A percentile compares a stretch with the other conserved stretches of the same genome.
Evolutionary conservation across 2,329 filamentous ascomycete genomes (phyloP).

Genomic region (Truncatella angustata): DNA sequence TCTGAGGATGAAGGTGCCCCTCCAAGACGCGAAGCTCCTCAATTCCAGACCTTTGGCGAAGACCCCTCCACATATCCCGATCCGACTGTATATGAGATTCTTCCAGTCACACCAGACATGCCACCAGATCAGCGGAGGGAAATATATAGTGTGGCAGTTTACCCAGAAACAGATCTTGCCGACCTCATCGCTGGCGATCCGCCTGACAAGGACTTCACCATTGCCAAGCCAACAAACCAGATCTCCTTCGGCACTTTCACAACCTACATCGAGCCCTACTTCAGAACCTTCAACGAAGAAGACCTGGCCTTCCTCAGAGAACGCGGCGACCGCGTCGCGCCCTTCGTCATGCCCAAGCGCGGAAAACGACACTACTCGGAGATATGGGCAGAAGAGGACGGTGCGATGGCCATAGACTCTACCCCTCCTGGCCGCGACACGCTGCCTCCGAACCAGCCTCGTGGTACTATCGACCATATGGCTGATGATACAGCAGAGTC

Average conservation of each 20-base stretch:
- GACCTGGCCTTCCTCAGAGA: constrained; percentile 92
- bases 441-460: constrained; percentile 74
- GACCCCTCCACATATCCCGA: constrained; percentile 90
- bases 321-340: constrained; percentile 76
- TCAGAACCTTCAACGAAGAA: constrained; percentile 85
- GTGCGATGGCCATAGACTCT: constrained; percentile 70
- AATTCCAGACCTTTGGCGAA: constrained; percentile 86
- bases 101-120: constrained; percentile 71
- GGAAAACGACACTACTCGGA: constrained; percentile 86
- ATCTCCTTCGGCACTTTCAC: constrained; percentile 92
- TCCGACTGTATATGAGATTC: constrained; percentile 92
- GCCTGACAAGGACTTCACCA: constrained; percentile 94
- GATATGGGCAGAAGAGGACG: constrained; percentile 93
- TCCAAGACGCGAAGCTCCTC: constrained; percentile 64
- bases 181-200: constrained; percentile 86
- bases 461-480: constrained; percentile 83
- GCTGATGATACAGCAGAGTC: constrained; percentile 84
- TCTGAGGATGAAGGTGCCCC: constrained; percentile 60
- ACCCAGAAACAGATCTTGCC: constrained; percentile 75
- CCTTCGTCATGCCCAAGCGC: constrained; percentile 83
- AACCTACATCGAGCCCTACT: constrained; percentile 89
- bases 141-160: constrained; percentile 83
- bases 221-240: constrained; percentile 88
- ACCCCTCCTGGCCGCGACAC: constrained; percentile 61
- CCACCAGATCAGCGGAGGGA: constrained; percentile 79